phyloP scores from a whole-genome alignment of 129 eudicot genomes.

The Erigeron canadensis region DNA sequence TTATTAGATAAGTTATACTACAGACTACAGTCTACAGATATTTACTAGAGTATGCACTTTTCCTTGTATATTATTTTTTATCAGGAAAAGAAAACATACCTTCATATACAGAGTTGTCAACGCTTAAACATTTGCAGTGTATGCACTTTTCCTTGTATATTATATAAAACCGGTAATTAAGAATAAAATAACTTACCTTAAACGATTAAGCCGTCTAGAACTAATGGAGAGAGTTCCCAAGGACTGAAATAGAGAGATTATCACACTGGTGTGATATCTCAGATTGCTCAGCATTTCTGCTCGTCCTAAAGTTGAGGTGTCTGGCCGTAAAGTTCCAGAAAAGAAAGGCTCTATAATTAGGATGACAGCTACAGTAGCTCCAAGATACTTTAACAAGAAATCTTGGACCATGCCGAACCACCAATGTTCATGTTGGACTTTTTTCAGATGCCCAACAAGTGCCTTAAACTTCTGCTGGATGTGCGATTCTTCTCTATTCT shows the following conservation, averaged over 20 bases:
- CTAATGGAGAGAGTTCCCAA: conserved; percentile 95
- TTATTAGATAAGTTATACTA: too few species aligned
- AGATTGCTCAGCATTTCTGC: conserved; percentile 99
- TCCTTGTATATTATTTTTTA: too few species aligned
- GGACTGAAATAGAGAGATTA: conserved; percentile 93
- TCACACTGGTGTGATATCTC: conserved; percentile 98
- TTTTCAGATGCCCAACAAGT: conserved; percentile 72
- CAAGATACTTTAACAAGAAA: conserved; percentile 94
- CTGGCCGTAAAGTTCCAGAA: conserved; percentile 88
- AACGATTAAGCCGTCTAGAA: conserved; percentile 95
- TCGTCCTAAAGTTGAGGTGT: conserved; percentile 88
- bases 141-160: conserved; percentile 1
- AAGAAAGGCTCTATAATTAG: conserved; percentile 97
- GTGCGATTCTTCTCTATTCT: conserved; percentile 91
- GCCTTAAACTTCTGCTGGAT: conserved; percentile 80
- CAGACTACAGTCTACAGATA: too few species aligned
- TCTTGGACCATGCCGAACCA: conserved; percentile 99
- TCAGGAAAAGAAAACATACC: too few species aligned
- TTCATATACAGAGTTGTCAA: conserved; percentile 1
- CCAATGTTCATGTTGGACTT: conserved; percentile 95
- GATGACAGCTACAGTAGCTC: conserved; percentile 99
- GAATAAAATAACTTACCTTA: conserved; percentile 54
- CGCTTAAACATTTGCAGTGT: background rate
- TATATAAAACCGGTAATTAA: background rate
- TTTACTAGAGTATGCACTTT: too few species aligned